phyloP scores from a whole-genome alignment of 1,139 yeast genomes.

The Debaryomyces sp. region DNA sequence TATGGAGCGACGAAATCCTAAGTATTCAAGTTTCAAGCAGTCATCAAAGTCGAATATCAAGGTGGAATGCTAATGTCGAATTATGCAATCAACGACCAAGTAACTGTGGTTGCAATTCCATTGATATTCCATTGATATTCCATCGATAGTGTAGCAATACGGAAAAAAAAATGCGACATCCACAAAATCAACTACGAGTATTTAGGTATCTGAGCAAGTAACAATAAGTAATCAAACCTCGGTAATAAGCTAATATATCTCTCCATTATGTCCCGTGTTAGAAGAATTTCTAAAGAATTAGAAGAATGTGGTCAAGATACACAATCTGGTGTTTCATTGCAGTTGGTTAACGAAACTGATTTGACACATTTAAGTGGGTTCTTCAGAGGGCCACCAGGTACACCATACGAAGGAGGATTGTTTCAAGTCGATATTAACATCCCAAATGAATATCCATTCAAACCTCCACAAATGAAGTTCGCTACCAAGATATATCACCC shows the following conservation, averaged over 20 bases:
- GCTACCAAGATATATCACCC: constrained; percentile 93
- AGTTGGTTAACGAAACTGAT: constrained; percentile 74
- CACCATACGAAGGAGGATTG: constrained; percentile 90
- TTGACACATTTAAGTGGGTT: constrained; percentile 84
- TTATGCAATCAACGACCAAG: not conserved
- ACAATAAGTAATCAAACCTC: not conserved
- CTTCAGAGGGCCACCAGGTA: constrained; percentile 93
- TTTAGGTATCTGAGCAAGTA: not conserved
- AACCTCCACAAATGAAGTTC: constrained; percentile 93
- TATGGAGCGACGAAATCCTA: too few relatives aligned
- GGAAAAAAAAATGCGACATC: constrained; percentile 4
- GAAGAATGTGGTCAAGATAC: constrained; percentile 87
- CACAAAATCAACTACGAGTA: constrained; percentile 4
- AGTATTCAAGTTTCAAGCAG: too few relatives aligned
- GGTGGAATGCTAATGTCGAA: too few relatives aligned
- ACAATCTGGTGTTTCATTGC: constrained; percentile 72
- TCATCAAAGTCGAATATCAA: too few relatives aligned
- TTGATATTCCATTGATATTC: not conserved
- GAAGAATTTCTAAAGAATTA: constrained; percentile 83
- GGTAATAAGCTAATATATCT: not conserved
- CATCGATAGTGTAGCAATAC: not conserved
- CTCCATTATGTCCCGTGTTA: constrained; percentile 74
- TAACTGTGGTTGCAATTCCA: not conserved
- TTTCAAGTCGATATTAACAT: constrained; percentile 86
- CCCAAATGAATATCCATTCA: constrained; percentile 87